Conservation (phyloP, 2,329 filamentous ascomycete genomes). For the Penicillium sp. region DNA sequence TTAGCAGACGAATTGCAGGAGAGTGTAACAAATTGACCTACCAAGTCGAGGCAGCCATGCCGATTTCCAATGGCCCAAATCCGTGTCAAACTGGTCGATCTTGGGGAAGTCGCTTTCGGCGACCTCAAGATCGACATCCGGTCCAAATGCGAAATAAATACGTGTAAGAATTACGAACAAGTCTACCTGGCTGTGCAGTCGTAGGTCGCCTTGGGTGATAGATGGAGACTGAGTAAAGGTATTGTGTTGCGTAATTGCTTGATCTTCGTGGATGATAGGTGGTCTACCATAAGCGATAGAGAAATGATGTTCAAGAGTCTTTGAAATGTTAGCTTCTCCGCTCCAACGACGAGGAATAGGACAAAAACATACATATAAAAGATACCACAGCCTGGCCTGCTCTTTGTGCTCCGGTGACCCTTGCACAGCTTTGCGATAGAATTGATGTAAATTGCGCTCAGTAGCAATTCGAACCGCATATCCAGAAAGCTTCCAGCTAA, state of each 20-base stretch:
- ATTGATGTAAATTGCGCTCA: slow-evolving; percentile 49
- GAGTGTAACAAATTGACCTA: slow-evolving; percentile 18
- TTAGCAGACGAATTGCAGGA: slow-evolving; percentile 4
- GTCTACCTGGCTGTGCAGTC: slow-evolving; percentile 48
- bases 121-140: slow-evolving; percentile 48
- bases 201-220: slow-evolving; percentile 39
- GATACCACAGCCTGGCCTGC: slow-evolving; percentile 45
- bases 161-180: slow-evolving; percentile 50
- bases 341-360: too few species aligned
- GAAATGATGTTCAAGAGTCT: slow-evolving; percentile 50
- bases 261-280: slow-evolving; percentile 48
- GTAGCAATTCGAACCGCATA: slow-evolving; percentile 49
- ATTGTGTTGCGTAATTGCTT: slow-evolving; percentile 42
- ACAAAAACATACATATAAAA: slow-evolving; percentile 45
- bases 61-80: slow-evolving; percentile 44
- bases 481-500: slow-evolving; percentile 53
- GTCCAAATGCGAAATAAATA: slow-evolving; percentile 50
- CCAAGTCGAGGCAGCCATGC: slow-evolving; percentile 42
- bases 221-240: slow-evolving; percentile 36
- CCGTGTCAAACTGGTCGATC: slow-evolving; percentile 46
- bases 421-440: slow-evolving; percentile 45
- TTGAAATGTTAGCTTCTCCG: slow-evolving; percentile 16
- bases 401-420: slow-evolving; percentile 43
- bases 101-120: slow-evolving; percentile 44
- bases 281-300: slow-evolving; percentile 50